Evolutionary conservation across 2,329 filamentous ascomycete genomes (phyloP), one percentile per base, ranked within the genome.

Genomic region (Coccinonectria pachysandricola): DNA sequence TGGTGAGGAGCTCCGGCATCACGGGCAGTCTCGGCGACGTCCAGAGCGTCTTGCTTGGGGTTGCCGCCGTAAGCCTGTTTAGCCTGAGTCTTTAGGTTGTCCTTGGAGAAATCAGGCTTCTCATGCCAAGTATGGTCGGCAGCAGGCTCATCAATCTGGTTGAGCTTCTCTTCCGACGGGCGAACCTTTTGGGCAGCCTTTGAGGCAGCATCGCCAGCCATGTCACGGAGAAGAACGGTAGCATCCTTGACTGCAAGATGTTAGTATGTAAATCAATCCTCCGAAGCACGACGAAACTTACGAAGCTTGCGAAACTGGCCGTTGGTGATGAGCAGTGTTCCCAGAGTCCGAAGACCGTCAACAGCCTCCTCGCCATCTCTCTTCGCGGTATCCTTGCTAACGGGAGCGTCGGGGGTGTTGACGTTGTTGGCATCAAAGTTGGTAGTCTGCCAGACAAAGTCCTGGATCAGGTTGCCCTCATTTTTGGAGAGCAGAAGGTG

Each of bases 81-180:
- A 10, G 79, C 50, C 50, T 86, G 78, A 11, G 71, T 65, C 59
- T 75, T 83, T 30, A 91, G 37, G 30, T 68, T 73, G 2, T 76
- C 71, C 53, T 71, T 78, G 38, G 75, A 80, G 24, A 93, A 48
- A 37, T 91, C 67, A 3, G 87, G 87, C 21, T 74, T 71, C 31
- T 95, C 86, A 46, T 95, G 84, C 91, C 91, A 98, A 10, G 78
- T 81, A 58, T 96, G 91, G 47, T 94, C 87, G 11, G 81, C 74
- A 3, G 91, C 91, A 2, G 91, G 75, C n/a, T 64, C 52, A 42
- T 96, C 88, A 17, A 96, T 75, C 45, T 86, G 77, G 7, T 62
- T 52, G 12, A 96, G 68, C 35, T 79, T 64, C 1, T 94, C 82
- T 31, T 92, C 73, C 2, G 71, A 74, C 3, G 91, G 91, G 27